phyloP scores from a whole-genome alignment of 768 basidiomycete genomes.

The Artomyces pyxidatus region DNA sequence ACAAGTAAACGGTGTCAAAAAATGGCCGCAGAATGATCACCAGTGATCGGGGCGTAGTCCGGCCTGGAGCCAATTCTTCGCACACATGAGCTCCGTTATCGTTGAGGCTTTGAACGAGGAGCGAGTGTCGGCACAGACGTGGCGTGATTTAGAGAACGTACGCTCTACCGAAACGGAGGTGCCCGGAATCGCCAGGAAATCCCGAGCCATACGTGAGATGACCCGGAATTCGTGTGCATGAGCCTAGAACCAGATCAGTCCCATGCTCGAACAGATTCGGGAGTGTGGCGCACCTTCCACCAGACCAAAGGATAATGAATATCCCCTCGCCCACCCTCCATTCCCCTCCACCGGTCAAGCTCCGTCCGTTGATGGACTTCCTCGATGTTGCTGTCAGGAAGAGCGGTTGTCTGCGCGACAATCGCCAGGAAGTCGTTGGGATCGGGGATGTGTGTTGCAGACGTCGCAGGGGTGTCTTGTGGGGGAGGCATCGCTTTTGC shows the following conservation, averaged over 20 bases:
- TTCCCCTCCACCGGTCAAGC: not conserved
- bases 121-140: constrained; percentile 22
- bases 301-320: not conserved
- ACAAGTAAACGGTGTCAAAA: not conserved
- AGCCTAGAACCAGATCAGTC: no score
- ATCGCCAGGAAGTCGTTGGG: not conserved
- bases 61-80: not conserved
- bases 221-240: constrained; percentile 21
- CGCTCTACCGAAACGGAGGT: constrained; percentile 27
- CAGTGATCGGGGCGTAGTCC: not conserved
- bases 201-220: constrained; percentile 23
- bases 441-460: not conserved
- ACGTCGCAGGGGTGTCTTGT: not conserved
- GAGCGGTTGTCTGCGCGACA: not conserved
- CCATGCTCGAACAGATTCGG: no score
- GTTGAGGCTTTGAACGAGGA: constrained; percentile 20
- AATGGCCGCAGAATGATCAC: not conserved
- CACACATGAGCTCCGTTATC: not conserved
- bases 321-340: not conserved
- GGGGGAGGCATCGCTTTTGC: not conserved
- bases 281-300: not conserved
- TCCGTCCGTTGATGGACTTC: not conserved
- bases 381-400: not conserved
- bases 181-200: constrained; percentile 27
- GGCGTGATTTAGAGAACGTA: constrained; percentile 25